Base-by-base conservation (phyloP, 83 land plant genomes). In the Picea abies region DNA sequence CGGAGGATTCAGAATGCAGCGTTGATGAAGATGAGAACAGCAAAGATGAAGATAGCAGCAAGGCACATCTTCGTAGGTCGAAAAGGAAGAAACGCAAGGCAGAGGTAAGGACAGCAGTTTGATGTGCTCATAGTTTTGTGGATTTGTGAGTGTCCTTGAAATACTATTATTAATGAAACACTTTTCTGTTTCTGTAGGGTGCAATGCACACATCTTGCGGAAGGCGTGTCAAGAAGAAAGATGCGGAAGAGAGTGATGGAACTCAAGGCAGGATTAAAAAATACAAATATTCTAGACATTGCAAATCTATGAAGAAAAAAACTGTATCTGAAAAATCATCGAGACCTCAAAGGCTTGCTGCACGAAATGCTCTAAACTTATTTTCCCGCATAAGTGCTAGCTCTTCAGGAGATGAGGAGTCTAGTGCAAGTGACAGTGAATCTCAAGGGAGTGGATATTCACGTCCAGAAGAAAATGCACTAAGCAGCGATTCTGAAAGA, bases 271-370 rank as follows among this genome's bases (percentile, higher is more conserved):
- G 79, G 83, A 65, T 17, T 66, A 77, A 71, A 4, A 73, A 71
- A n/a, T 78, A 8, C 41, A 82, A 64, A 78, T 86, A 82, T 58
- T 82, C 86, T 60, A 85, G 64, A 83, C 75, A 58, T 75, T 71
- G 85, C 3, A 75, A 79, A 26, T 83, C 79, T 69, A 56, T 71
- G 29, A 78, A 77, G 20, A 90, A 60, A 72, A 88, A 84, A 72
- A 92, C 83, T 76, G 79, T 89, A 37, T 86, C 85, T 6, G 89
- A 29, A 85, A 76, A 93, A 80, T 82, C 89, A 11, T 80, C 79
- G 32, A 84, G 97, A 60, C 97, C 98, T n/a, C 93, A 85, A 82
- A 87, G 99, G 66, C 87, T 85, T 68, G 99, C 99, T 71, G 97
- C 97, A 39, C 86, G 89, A 10, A 96, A 93, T 88, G 99, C 99